Conservation (phyloP, 768 basidiomycete species). For the Phylloporus sp. region DNA sequence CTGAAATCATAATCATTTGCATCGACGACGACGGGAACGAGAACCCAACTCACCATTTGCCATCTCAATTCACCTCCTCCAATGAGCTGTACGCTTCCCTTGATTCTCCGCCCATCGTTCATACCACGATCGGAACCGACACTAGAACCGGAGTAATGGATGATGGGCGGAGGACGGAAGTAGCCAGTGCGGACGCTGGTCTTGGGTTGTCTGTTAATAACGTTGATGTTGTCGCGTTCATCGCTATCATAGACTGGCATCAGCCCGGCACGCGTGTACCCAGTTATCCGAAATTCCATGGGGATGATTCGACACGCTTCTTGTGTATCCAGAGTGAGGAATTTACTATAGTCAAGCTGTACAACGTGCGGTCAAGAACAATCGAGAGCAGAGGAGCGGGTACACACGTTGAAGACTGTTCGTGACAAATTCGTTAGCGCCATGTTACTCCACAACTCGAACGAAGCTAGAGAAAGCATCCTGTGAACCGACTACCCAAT, state of each 20-base stretch:
- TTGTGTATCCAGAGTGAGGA: constrained; percentile 27
- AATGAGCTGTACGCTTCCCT: constrained; percentile 45
- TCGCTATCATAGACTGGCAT: constrained; percentile 17
- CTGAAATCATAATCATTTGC: constrained; percentile 4
- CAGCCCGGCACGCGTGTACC: constrained; percentile 31
- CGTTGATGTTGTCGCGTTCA: constrained; percentile 6
- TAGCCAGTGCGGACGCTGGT: constrained; percentile 17
- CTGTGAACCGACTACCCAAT: background rate
- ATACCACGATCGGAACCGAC: constrained; percentile 33
- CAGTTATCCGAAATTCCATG: constrained; percentile 39
- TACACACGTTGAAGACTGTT: constrained; percentile 25
- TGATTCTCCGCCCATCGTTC: constrained; percentile 32
- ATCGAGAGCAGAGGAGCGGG: background rate
- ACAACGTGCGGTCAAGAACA: background rate
- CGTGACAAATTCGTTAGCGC: background rate
- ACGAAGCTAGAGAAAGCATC: background rate
- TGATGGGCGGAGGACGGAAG: constrained; percentile 41
- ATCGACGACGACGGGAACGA: background rate
- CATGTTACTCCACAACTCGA: background rate
- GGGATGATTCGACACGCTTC: constrained; percentile 54
- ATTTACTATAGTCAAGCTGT: constrained; percentile 27
- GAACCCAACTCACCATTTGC: constrained; percentile 37
- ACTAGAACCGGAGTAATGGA: constrained; percentile 46
- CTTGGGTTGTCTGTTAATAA: constrained; percentile 1
- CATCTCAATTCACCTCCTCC: constrained; percentile 48